A percentile compares a stretch with the other conserved stretches of the same genome.
phyloP scores from a whole-genome alignment of 768 basidiomycete genomes.

The Chalciporus sphaerocephalus region DNA sequence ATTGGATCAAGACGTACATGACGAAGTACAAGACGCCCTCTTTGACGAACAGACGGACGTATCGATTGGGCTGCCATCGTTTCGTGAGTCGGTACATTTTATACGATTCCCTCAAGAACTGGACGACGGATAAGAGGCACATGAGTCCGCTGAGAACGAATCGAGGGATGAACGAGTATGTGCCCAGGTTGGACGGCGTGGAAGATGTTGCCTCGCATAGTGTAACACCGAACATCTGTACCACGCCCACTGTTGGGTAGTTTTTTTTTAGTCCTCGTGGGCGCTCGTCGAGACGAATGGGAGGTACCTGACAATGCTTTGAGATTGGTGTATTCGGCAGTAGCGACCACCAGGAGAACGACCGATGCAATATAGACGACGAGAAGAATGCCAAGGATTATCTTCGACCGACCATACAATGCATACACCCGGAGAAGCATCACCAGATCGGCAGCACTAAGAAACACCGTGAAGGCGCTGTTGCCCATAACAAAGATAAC shows the following conservation, averaged over 20 bases:
- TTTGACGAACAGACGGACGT: neutral
- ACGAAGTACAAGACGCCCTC: slow-evolving; percentile 8
- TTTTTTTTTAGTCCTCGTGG: too few relatives aligned
- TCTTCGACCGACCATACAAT: slow-evolving; percentile 1
- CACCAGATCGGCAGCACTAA: slow-evolving; percentile 6
- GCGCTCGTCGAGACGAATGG: too few relatives aligned
- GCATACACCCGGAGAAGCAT: slow-evolving; percentile 10
- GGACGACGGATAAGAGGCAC: neutral
- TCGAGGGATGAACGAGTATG: neutral
- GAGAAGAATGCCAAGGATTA: slow-evolving; percentile 1
- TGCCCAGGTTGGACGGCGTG: too few relatives aligned
- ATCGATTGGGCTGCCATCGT: neutral
- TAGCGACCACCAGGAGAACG: too few relatives aligned
- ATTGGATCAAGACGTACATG: neutral
- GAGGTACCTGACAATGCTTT: neutral
- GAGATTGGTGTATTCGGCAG: neutral
- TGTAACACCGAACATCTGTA: too few relatives aligned
- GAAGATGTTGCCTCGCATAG: too few relatives aligned
- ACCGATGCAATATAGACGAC: slow-evolving; percentile 1
- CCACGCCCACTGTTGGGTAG: too few relatives aligned
- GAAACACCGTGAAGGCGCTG: neutral
- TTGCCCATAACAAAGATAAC: neutral
- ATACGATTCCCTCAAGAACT: neutral
- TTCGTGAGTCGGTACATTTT: neutral
- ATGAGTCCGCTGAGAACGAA: neutral